These are phyloP conservation scores for Firmiana major DNA, from an alignment of 345 rosid genomes.

Conservation along the genomic window DNA sequence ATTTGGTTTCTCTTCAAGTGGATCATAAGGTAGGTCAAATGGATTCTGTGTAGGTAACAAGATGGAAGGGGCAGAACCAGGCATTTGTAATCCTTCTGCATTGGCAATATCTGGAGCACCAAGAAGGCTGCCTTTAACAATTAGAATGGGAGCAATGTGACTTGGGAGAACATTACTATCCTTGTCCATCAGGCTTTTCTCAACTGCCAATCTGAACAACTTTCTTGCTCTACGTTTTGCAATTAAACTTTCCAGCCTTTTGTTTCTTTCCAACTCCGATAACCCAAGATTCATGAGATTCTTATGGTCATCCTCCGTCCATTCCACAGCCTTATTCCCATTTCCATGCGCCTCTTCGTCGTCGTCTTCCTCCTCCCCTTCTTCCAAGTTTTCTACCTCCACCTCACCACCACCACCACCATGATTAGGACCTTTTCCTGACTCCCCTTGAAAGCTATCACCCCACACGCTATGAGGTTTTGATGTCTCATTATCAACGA, in stretches of 20 bases:
- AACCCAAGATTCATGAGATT: slow-evolving; percentile 82
- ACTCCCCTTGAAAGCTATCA: slow-evolving; percentile 13
- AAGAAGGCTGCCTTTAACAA: slow-evolving; percentile 39
- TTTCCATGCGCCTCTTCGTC: slow-evolving; percentile 34
- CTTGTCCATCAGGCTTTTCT: slow-evolving; percentile 35
- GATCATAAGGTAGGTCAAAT: slow-evolving; percentile 83
- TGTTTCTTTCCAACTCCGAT: slow-evolving; percentile 79
- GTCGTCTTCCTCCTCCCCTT: slow-evolving; percentile 35
- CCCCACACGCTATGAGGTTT: background rate
- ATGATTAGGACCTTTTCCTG: slow-evolving; percentile 17
- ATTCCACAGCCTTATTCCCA: slow-evolving; percentile 46
- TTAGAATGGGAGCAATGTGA: slow-evolving; percentile 41
- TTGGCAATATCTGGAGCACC: slow-evolving; percentile 22
- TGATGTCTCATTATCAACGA: slow-evolving; percentile 1
- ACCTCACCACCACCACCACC: slow-evolving; percentile 25
- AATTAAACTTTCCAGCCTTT: slow-evolving; percentile 70
- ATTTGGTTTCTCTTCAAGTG: slow-evolving; percentile 72
- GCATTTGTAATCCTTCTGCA: slow-evolving; percentile 35
- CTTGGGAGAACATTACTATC: slow-evolving; percentile 20
- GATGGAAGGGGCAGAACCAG: slow-evolving; percentile 87
- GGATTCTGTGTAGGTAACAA: slow-evolving; percentile 62
- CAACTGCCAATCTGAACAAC: slow-evolving; percentile 37
- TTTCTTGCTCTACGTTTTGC: slow-evolving; percentile 66
- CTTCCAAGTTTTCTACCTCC: slow-evolving; percentile 28
- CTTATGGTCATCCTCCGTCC: slow-evolving; percentile 84